Base-by-base conservation (phyloP, 1,284 basidiomycete species). In the Apiotrichum veenhuisii region DNA sequence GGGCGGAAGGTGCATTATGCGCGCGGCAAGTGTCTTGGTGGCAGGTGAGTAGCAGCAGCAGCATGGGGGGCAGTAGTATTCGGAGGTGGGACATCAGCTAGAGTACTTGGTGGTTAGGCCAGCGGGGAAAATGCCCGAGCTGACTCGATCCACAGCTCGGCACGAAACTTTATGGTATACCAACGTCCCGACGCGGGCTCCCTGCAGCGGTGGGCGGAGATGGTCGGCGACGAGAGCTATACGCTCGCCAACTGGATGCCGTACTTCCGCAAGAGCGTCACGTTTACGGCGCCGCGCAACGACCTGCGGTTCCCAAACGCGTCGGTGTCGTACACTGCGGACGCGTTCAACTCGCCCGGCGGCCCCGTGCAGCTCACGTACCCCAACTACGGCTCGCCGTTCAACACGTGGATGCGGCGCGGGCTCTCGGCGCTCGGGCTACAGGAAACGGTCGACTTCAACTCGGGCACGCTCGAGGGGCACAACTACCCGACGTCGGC, bases 11-110 rank as follows among this genome's bases (percentile, higher is more conserved):
- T 54, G 5, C 53, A 48, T 40, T 54, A 54, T 27, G 53, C 53
- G 15, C 53, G 47, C 22, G 53, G 53, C 46, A 54, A 54, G 23
- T 54, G 53, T 42, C 46, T 54, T 18, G 53, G 53, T 17, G 53
- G 53, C 0, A 43, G 36, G 37, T 47, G 34, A n/a, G 36, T 49
- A 30, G 12, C 36, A 34, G 10, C 36, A 37, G 4, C 36, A 14
- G 36, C 8, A 37, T 9, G 36, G 5, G 11, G 36, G 11, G 37
- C n/a, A n/a, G n/a, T n/a, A n/a, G n/a, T n/a, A n/a, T n/a, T n/a
- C n/a, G n/a, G n/a, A n/a, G n/a, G n/a, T n/a, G n/a, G n/a, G n/a
- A n/a, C n/a, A n/a, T n/a, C n/a, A n/a, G n/a, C n/a, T n/a, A n/a
- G n/a, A n/a, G n/a, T n/a, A n/a, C n/a, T n/a, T n/a, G 18, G 37